Evolutionary conservation across 1,284 basidiomycete genomes (phyloP).

Genomic region (Xerocomus cyaneibrunnescens): DNA sequence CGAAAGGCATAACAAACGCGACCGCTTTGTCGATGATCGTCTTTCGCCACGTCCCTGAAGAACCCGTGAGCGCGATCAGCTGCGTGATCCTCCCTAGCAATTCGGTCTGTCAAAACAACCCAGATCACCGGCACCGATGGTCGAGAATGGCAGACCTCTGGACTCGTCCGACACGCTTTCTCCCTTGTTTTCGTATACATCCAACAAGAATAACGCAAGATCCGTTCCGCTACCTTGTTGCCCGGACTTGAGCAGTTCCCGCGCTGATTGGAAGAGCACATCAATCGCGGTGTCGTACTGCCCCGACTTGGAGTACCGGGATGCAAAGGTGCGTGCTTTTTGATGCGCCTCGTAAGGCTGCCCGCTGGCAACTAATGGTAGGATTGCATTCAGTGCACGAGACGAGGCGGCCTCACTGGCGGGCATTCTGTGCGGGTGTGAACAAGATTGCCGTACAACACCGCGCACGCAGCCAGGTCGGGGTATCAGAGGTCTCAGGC

Average conservation of each 20-base stretch:
- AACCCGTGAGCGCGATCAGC: constrained; percentile 74
- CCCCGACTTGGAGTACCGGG: constrained; percentile 76
- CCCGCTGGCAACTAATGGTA: constrained; percentile 68
- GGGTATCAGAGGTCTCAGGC: constrained; percentile 24
- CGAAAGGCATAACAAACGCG: constrained; percentile 50
- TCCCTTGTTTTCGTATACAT: constrained; percentile 74
- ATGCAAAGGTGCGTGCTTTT: constrained; percentile 91
- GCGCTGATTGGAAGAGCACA: constrained; percentile 82
- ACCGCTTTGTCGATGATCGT: constrained; percentile 76
- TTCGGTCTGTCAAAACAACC: constrained; percentile 1
- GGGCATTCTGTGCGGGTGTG: constrained; percentile 26
- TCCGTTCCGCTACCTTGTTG: constrained; percentile 90
- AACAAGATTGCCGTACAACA: neutral
- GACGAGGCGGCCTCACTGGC: constrained; percentile 46
- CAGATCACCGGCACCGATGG: neutral
- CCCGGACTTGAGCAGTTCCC: constrained; percentile 81
- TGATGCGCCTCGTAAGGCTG: constrained; percentile 91
- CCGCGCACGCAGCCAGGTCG: neutral
- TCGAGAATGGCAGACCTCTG: constrained; percentile 48
- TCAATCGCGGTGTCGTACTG: constrained; percentile 84
- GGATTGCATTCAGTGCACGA: constrained; percentile 70
- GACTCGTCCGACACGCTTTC: constrained; percentile 71
- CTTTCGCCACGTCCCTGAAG: constrained; percentile 78
- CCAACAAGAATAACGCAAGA: constrained; percentile 73
- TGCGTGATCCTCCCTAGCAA: constrained; percentile 72